These are phyloP conservation scores for Tubosaeta brunneosetosa DNA, from an alignment of 768 basidiomycete species.

Conservation along the genomic window DNA sequence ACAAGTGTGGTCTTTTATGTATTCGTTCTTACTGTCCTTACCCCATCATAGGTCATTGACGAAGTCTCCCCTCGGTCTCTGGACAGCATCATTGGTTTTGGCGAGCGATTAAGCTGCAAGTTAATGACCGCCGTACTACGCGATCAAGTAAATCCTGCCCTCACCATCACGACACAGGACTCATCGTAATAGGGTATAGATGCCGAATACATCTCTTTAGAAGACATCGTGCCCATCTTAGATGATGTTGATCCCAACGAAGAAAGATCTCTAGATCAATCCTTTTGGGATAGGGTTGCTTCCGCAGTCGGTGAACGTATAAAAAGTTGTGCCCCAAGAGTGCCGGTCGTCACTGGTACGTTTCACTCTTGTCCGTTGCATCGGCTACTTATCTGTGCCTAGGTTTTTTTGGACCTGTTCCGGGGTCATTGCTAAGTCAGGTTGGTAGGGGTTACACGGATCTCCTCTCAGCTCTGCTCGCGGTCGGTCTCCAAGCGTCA, in stretches of 20 bases:
- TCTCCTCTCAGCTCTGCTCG: slow-evolving; percentile 88
- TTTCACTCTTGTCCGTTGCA: slow-evolving; percentile 4
- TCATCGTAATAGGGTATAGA: slow-evolving; percentile 68
- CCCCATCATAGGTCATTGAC: slow-evolving; percentile 74
- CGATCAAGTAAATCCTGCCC: slow-evolving; percentile 59
- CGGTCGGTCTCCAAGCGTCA: slow-evolving; percentile 82
- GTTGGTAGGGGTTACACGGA: slow-evolving; percentile 97
- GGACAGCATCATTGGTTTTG: slow-evolving; percentile 92
- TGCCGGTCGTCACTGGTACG: slow-evolving; percentile 91
- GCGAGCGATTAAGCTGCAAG: slow-evolving; percentile 87
- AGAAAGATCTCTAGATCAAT: slow-evolving; percentile 70
- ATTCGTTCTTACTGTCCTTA: background rate
- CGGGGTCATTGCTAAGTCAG: slow-evolving; percentile 88
- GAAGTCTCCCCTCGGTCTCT: slow-evolving; percentile 93
- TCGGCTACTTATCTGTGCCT: background rate
- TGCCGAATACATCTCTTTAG: slow-evolving; percentile 91
- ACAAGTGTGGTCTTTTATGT: slow-evolving; percentile 47
- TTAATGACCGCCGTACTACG: slow-evolving; percentile 85
- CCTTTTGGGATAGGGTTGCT: slow-evolving; percentile 82
- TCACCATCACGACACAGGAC: background rate
- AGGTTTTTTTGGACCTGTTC: slow-evolving; percentile 96
- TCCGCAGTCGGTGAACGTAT: slow-evolving; percentile 74
- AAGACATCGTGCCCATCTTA: slow-evolving; percentile 75
- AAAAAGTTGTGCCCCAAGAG: slow-evolving; percentile 66
- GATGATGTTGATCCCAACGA: slow-evolving; percentile 46